These are phyloP conservation scores for Yamadazyma dushanensis DNA, from an alignment of 1,139 yeast species.

Conservation along the genomic window DNA sequence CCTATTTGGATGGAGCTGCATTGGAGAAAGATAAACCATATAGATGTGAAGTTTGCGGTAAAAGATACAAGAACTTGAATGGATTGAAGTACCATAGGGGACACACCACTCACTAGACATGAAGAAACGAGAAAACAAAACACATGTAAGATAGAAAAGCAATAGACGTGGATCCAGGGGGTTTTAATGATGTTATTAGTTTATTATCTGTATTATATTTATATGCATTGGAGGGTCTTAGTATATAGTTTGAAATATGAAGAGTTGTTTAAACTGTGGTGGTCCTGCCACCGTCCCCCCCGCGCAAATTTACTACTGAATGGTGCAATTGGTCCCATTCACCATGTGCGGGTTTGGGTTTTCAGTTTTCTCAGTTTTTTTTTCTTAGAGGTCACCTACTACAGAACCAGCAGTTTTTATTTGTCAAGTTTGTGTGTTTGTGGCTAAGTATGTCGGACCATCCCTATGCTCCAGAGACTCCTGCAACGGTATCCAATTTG, in stretches of 20 bases:
- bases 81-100: constrained; percentile 97
- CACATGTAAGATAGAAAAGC: constrained; percentile 2
- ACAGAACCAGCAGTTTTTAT: background rate
- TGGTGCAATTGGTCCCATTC: background rate
- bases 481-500: constrained; percentile 42
- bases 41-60: constrained; percentile 97
- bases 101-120: constrained; percentile 81
- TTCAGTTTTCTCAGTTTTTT: background rate
- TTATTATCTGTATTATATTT: constrained; percentile 7
- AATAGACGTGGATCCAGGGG: constrained; percentile 4
- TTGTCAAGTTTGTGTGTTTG: background rate
- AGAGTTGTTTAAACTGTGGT: constrained; percentile 2
- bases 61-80: constrained; percentile 90
- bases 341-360: background rate
- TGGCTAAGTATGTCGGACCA: constrained; percentile 6
- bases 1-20: constrained; percentile 89
- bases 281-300: background rate
- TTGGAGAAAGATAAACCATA: constrained; percentile 98
- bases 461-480: constrained; percentile 7
- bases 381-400: background rate
- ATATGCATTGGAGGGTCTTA: constrained; percentile 1
- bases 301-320: constrained; percentile 1
- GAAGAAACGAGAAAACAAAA: background rate
- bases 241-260: constrained; percentile 6
- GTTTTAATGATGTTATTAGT: background rate